Evolutionary conservation across 2,329 filamentous ascomycete genomes (phyloP).

Genomic region (Clarireedia hainanense): DNA sequence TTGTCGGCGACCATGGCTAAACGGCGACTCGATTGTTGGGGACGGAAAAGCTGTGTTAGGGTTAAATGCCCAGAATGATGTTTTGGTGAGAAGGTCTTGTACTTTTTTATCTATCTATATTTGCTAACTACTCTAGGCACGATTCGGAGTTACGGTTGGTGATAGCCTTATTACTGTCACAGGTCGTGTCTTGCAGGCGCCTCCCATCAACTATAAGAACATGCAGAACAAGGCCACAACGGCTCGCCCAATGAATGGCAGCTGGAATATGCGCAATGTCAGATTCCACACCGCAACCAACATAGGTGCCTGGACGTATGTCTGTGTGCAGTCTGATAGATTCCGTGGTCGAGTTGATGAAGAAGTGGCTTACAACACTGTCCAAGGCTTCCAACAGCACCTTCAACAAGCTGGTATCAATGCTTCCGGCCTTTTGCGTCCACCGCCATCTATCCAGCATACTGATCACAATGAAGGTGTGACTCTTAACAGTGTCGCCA

Average conservation of each 20-base stretch:
- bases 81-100: conserved; percentile 22
- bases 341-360: conserved; percentile 5
- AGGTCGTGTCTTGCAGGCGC: conserved; percentile 59
- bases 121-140: conserved; percentile 24
- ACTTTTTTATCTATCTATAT: background rate
- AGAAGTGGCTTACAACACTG: conserved; percentile 8
- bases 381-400: conserved; percentile 17
- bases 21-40: conserved; percentile 56
- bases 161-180: conserved; percentile 57
- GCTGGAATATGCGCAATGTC: conserved; percentile 59
- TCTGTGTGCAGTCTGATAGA: conserved; percentile 12
- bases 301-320: conserved; percentile 41
- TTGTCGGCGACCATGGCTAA: conserved; percentile 56
- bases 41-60: conserved; percentile 50
- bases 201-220: conserved; percentile 49
- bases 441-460: background rate
- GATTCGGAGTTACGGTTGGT: conserved; percentile 57
- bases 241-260: conserved; percentile 3
- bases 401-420: conserved; percentile 22
- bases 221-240: conserved; percentile 15
- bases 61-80: conserved; percentile 41
- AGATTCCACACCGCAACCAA: conserved; percentile 46
- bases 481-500: conserved; percentile 1
- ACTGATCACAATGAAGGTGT: background rate
- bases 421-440: conserved; percentile 13